phyloP scores from a whole-genome alignment of 805 yeast species.

The Wickerhamiella australiensis region DNA sequence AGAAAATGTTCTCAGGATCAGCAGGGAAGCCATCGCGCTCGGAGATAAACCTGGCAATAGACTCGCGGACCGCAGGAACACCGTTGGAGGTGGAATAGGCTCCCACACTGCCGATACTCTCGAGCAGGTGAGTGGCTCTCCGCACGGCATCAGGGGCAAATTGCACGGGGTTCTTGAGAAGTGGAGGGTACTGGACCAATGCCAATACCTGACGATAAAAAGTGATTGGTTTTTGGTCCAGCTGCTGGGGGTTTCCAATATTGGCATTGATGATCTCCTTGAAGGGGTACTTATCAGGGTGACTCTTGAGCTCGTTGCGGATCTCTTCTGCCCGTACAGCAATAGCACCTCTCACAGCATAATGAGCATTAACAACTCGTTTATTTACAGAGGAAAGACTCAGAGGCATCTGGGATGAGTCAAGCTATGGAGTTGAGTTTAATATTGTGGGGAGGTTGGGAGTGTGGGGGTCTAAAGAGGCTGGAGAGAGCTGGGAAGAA shows the following conservation, averaged over 20 bases:
- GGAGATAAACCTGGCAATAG: slow-evolving; percentile 70
- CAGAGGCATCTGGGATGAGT: slow-evolving; percentile 25
- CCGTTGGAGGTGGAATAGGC: slow-evolving; percentile 96
- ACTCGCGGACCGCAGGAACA: slow-evolving; percentile 52
- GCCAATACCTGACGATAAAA: slow-evolving; percentile 88
- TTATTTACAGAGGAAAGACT: slow-evolving; percentile 50
- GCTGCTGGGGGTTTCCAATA: slow-evolving; percentile 96
- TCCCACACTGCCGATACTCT: slow-evolving; percentile 70
- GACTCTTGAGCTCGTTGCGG: slow-evolving; percentile 39
- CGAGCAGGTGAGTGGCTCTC: slow-evolving; percentile 53
- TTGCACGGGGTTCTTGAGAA: slow-evolving; percentile 33
- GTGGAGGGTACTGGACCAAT: slow-evolving; percentile 69
- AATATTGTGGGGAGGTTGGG: not conserved
- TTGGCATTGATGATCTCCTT: slow-evolving; percentile 72
- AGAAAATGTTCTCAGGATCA: slow-evolving; percentile 57
- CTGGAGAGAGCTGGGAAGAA: no score
- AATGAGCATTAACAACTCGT: slow-evolving; percentile 70
- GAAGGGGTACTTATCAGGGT: slow-evolving; percentile 62
- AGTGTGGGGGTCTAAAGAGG: not conserved
- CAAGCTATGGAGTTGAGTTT: not conserved
- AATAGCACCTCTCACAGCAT: slow-evolving; percentile 90
- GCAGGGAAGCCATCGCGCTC: slow-evolving; percentile 67
- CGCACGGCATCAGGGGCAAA: slow-evolving; percentile 49
- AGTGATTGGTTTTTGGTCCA: slow-evolving; percentile 89
- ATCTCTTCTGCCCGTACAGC: slow-evolving; percentile 91